Evolutionary conservation across 148 eudicot genomes (phyloP), one percentile per base, ranked within the genome.

Genomic region (Vaccinium macrocarpon): DNA sequence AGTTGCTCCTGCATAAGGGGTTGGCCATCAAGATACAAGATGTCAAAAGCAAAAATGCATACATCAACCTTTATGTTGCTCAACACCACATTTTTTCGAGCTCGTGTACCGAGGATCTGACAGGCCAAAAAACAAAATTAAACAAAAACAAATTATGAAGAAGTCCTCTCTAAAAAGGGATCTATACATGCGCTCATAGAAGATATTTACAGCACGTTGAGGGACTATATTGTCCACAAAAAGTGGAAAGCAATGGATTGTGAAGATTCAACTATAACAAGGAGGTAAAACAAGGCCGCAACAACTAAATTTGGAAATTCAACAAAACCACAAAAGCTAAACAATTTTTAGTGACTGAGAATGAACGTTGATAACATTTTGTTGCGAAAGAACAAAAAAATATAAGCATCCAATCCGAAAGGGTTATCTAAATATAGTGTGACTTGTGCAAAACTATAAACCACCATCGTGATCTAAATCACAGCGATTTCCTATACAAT

Each of bases 1-100:
- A 97, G 98, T 86, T 95, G 98, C 88, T 97, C 98, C 71, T 97
- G 98, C 76, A 97, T 90, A 86, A 97, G 98, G 78, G 90, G 90
- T 84, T 92, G 92, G 6, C 98, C 98, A 89, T 97, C 86, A 8
- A 97, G 89, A 88, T 92, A 92, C 76, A 97, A 88, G 77, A 97
- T 87, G 90, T 97, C 99, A 85, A 97, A 97, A 82, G 99, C 96
- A 81, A 81, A 97, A 82, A 97, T 90, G 91, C 98, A 91, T 83
- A 96, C 98, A 35, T 94, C 90, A 82, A 96, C 95, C 91, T 96
- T 93, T 86, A 96, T 96, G 18, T 96, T 97, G 87, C 91, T 94
- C 83, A 89, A 55, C 52, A 52, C 89, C 78, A 96, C 99, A 91
- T 96, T 96, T 90, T 96, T 96, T 73, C 99, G 97, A 86, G 99